Base-by-base conservation (phyloP, 768 basidiomycete species). In the Suillus clintonianus region DNA sequence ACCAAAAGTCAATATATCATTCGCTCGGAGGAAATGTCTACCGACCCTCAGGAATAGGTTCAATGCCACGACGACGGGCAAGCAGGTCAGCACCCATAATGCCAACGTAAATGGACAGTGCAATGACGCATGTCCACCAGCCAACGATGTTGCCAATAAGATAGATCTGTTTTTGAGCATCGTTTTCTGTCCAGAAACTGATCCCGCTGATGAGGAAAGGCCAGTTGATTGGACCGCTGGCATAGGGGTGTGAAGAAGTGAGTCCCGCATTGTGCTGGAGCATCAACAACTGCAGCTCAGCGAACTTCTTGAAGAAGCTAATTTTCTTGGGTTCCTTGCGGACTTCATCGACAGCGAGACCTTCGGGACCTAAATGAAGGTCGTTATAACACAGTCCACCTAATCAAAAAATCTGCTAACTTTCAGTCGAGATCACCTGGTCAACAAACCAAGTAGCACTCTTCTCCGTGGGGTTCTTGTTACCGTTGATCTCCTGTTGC, bases 231-330 rank as follows among this genome's bases (percentile, higher is more conserved):
- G 97, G 95, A n/a, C 83, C 84, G 64, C 92, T 93, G 4, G 97
- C 95, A 74, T 99, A 99, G 47, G 97, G 97, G 74, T 99, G 97
- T 5, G 91, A 92, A n/a, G 95, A 92, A 30, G 95, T 97, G 67
- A 99, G 82, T 24, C 95, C 97, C n/a, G 97, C 96, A 71, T 99
- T 99, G 81, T 99, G 97, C 73, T 97, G 95, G 67, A 99, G 79
- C 97, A 99, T 99, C 62, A 97, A 80, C 50, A 97, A 78, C 71
- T 99, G 97, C 37, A 99, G 81, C 76, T 99, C 97, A 34, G 81
- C 86, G 70, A 96, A 99, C 78, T 99, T 99, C 75, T 83, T 90
- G 83, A 99, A 92, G 79, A 99, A 99, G 75, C 88, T 91, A 81
- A 95, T 85, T 59, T 80, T 81, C 79, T 92, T 95, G 22, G 93